Base-by-base conservation (phyloP, 78 protist genomes). In the Cavenderia fasciculata region DNA sequence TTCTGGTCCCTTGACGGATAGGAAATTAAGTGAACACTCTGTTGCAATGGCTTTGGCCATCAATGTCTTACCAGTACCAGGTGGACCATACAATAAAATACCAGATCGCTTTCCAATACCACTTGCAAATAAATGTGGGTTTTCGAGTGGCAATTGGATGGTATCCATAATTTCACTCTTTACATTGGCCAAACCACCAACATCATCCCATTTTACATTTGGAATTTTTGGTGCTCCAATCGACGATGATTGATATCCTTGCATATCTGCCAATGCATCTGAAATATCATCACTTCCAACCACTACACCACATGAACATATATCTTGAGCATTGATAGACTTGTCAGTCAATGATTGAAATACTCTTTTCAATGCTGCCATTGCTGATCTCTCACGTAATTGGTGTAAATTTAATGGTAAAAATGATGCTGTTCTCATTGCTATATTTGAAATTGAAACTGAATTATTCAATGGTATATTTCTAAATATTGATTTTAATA, bases 71-170 rank as follows among this genome's bases (percentile, higher is more conserved):
- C 98, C 98, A 0, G 97, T 95, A 16, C 99, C 99, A 0, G 99
- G 99, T 19, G 99, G 99, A 40, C 99, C 99, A 74, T 96, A 97
- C 61, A 98, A 86, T 36, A 98, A 86, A 34, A 98, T 62, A 31
- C 99, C 99, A 1, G 94, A 40, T n/a, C 96, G 38, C 46, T 75
- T 77, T 16, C 75, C 85, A 21, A 93, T 65, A 33, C 95, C 97
- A 2, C 40, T 57, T n/a, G 88, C 85, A 91, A 95, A 98, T 31
- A 96, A 23, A 43, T 97, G 97, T 2, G 99, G 98, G 70, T 94
- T 96, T 69, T 57, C 88, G 36, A 98, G 62, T 21, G 99, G 99
- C n/a, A 96, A 93, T 76, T 95, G 97, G 62, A 98, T 94, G n/a
- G 96, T 94, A 51, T 98, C 99, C 77, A 91, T 71, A 31, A 98